These are phyloP conservation scores for Russula foetens DNA, from an alignment of 768 basidiomycete species.

Conservation along the genomic window DNA sequence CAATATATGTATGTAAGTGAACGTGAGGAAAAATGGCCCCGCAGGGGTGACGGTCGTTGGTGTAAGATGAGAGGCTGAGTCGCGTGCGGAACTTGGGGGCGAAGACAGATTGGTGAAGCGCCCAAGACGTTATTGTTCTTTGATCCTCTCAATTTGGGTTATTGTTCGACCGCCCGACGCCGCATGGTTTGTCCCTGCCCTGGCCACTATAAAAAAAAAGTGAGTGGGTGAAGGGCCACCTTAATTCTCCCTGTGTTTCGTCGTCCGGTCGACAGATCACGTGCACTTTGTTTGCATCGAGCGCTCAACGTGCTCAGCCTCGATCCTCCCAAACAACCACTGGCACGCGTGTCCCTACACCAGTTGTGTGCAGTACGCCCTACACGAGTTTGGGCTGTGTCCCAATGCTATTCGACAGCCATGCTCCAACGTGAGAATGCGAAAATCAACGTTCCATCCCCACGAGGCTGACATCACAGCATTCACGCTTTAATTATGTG, in stretches of 20 bases:
- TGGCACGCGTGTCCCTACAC: too few species aligned
- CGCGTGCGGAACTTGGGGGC: background rate
- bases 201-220: too few species aligned
- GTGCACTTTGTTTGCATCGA: too few species aligned
- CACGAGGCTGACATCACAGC: background rate
- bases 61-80: background rate
- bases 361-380: background rate
- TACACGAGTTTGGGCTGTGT: background rate
- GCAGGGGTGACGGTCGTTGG: background rate
- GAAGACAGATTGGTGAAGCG: too few species aligned
- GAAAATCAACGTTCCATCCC: background rate
- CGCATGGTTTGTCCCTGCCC: too few species aligned
- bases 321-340: too few species aligned
- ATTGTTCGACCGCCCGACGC: background rate
- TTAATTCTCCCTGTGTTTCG: too few species aligned
- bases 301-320: too few species aligned
- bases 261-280: background rate
- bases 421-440: background rate
- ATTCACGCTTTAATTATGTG: background rate
- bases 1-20: slow-evolving; percentile 3
- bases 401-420: background rate
- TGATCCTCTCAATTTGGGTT: background rate
- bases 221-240: too few species aligned
- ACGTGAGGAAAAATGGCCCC: background rate
- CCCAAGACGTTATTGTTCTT: background rate